Base-by-base conservation (phyloP, 805 yeast genomes). In the Candida easanensis region DNA sequence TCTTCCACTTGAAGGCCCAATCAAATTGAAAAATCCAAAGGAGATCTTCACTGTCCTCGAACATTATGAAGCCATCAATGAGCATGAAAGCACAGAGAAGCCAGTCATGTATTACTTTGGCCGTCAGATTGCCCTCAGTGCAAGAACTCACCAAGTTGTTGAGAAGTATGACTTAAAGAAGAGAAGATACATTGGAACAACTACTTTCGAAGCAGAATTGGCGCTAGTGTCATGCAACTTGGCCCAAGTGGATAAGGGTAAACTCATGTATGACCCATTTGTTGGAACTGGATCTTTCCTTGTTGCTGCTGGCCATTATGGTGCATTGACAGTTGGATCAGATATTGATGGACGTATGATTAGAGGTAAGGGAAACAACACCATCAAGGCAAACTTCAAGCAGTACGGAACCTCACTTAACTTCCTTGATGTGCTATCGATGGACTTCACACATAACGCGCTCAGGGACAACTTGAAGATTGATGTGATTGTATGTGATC, bases 241-340 rank as follows among this genome's bases (percentile, higher is more conserved):
- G 39, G 96, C 86, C 0, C 89, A 85, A 49, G 88, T 84, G 13
- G 70, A 62, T 28, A 70, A 74, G 0, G 84, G 83, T 0, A 76
- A 80, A 41, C 58, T 89, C 4, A 77, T 85, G 58, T 91, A 88
- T 59, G 99, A 93, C 64, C 99, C 99, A 19, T 93, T 93, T 66
- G 88, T 87, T 4, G 99, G 99, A 0, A 93, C 99, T 0, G 99
- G 99, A 0, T 88, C 97, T 17, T 93, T 93, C 58, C 69, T 91
- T 31, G 84, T 88, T 1, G 90, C 97, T 1, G 95, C 89, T 11
- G 88, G 90, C 0, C 77, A 83, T 50, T 88, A 78, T 61, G 96
- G 96, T 2, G 93, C 91, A 0, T 54, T 80, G 9, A 77, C 88
- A 0, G 65, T 85, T 32, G 98, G 98, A 0, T 82, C 96, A 0